Base-by-base conservation (phyloP, 2,329 filamentous ascomycete genomes). In the Fusarium paranaense region DNA sequence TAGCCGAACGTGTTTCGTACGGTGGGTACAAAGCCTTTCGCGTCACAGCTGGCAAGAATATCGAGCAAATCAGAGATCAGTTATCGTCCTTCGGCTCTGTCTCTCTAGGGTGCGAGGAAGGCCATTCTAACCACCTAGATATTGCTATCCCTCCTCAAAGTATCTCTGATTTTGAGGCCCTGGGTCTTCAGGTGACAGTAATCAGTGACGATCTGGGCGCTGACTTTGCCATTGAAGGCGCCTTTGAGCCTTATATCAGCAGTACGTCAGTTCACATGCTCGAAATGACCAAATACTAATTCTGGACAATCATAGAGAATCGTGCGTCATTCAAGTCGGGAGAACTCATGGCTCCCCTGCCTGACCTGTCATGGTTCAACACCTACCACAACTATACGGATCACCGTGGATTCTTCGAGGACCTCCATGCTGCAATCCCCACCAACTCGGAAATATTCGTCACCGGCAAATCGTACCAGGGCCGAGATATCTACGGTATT, bases 401-500 rank as follows among this genome's bases (percentile, higher is more conserved):
- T 63, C 88, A 90, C 74, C 71, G 87, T 30, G 77, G 82, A 38
- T 90, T 84, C 74, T 81, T 89, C 60, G 77, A 80, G 1, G 84
- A 87, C 58, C 78, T 90, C 13, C 81, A 83, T 25, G 73, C 81
- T 1, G 71, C 80, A 9, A 85, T 86, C 72, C 81, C 86, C 6
- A 71, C 70, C 37, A 86, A 87, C 70, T 83, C 88, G 1, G 84
- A 87, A 73, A 80, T 89, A 32, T 82, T 90, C 45, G 83, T 81
- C 10, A 81, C 85, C 9, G 89, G 89, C 18, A 83, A 79, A 47
- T 88, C 87, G 0, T 79, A 82, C 40, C 78, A 87, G 59, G 87
- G 86, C 6, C 83, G 86, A 33, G 71, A 82, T 69, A 94, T 95
- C 67, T 88, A 89, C 13, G 93, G 91, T 7, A 80, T 90, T 62